These are phyloP conservation scores for Phanerodontia chrysosporium DNA, from an alignment of 768 basidiomycete species.

Conservation along the genomic window DNA sequence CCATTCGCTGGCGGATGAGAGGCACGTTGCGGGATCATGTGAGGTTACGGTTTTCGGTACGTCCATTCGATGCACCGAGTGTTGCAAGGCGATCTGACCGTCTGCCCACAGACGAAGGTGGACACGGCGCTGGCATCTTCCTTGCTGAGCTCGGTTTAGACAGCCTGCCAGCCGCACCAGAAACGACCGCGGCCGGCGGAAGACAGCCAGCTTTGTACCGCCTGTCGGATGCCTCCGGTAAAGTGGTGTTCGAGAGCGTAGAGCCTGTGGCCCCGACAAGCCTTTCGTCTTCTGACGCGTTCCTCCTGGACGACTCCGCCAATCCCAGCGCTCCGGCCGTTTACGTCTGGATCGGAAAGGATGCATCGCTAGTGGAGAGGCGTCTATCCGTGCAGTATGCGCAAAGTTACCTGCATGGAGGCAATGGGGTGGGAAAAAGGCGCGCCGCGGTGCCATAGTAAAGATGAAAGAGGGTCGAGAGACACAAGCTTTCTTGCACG, in stretches of 20 bases:
- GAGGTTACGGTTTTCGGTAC: slow-evolving; percentile 48
- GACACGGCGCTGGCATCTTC: slow-evolving; percentile 42
- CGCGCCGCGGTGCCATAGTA: slow-evolving; percentile 38
- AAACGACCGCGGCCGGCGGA: neutral
- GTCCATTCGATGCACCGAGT: slow-evolving; percentile 10
- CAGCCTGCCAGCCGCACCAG: slow-evolving; percentile 10
- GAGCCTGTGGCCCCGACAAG: slow-evolving; percentile 26
- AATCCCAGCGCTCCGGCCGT: slow-evolving; percentile 36
- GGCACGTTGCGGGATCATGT: slow-evolving; percentile 32
- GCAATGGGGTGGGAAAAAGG: slow-evolving; percentile 16
- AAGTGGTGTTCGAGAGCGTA: slow-evolving; percentile 34
- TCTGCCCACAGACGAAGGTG: slow-evolving; percentile 59
- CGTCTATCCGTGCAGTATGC: slow-evolving; percentile 54
- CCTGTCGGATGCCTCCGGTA: slow-evolving; percentile 44
- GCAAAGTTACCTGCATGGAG: slow-evolving; percentile 45
- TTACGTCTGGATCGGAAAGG: slow-evolving; percentile 56
- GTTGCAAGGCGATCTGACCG: neutral
- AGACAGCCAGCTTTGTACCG: slow-evolving; percentile 33
- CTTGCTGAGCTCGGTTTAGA: slow-evolving; percentile 41
- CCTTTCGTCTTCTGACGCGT: slow-evolving; percentile 46
- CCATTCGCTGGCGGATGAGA: slow-evolving; percentile 37
- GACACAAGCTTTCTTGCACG: slow-evolving; percentile 40
- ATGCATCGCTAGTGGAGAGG: slow-evolving; percentile 42
- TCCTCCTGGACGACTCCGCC: slow-evolving; percentile 44
- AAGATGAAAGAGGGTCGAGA: slow-evolving; percentile 54